Conservation (phyloP, 2,329 filamentous ascomycete species). For the Dactylellina haptotyla region DNA sequence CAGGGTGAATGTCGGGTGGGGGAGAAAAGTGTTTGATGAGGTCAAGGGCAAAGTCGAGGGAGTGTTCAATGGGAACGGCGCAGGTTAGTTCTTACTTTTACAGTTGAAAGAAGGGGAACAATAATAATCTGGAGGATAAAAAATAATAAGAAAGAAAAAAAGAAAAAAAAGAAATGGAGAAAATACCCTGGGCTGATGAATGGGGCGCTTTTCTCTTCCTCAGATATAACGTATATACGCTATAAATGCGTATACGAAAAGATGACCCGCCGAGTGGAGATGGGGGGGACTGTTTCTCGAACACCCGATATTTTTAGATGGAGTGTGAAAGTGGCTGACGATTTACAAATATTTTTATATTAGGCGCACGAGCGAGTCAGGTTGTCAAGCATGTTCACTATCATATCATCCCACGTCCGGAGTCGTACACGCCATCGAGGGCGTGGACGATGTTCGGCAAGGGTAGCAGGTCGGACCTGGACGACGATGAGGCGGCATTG, state of each 20-base stretch:
- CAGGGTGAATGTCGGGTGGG: conserved; percentile 51
- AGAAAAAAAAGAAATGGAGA: conserved; percentile 1
- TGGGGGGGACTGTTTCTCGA: too few relatives aligned
- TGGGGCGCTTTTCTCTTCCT: neutral
- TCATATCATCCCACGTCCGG: conserved; percentile 86
- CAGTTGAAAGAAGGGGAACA: too few relatives aligned
- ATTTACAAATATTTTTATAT: neutral
- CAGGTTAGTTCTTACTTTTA: conserved; percentile 30
- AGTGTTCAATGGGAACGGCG: conserved; percentile 31
- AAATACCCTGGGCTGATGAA: conserved; percentile 27
- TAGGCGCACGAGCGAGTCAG: conserved; percentile 83
- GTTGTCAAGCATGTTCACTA: conserved; percentile 95
- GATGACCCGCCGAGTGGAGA: too few relatives aligned
- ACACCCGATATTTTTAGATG: too few relatives aligned
- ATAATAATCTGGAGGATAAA: neutral
- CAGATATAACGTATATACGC: conserved; percentile 1
- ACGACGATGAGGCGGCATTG: conserved; percentile 75
- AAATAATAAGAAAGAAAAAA: neutral
- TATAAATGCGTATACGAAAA: too few relatives aligned
- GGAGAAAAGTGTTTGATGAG: conserved; percentile 51
- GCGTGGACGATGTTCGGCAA: conserved; percentile 83
- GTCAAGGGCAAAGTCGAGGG: conserved; percentile 49
- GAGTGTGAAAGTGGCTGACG: too few relatives aligned
- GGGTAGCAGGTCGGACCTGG: conserved; percentile 76
- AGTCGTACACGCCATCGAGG: conserved; percentile 62